Conservation (phyloP, 345 rosid genomes). For the Dipteronia dyeriana region DNA sequence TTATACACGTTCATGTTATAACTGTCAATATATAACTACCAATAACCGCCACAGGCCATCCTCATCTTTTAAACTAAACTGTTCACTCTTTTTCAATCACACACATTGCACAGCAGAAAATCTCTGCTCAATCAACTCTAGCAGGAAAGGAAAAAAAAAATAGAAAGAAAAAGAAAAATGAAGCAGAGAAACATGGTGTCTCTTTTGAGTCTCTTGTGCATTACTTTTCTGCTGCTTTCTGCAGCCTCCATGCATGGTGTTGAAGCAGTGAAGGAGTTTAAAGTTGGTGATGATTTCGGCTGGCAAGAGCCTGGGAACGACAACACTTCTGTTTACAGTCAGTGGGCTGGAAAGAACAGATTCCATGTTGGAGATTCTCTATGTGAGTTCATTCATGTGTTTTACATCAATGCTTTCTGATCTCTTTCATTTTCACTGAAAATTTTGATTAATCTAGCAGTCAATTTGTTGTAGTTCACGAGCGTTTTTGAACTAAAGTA, state of each 20-base stretch:
- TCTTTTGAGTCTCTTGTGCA: slow-evolving; percentile 2
- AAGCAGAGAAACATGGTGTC: slow-evolving; percentile 21
- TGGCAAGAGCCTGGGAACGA: slow-evolving; percentile 62
- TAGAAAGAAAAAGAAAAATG: background rate
- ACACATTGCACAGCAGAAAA: too few species aligned
- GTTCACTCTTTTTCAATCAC: background rate
- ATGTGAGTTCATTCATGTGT: slow-evolving; percentile 32
- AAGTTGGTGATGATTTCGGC: slow-evolving; percentile 62
- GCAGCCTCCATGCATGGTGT: slow-evolving; percentile 26
- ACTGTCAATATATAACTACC: slow-evolving; percentile 14
- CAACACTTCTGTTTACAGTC: slow-evolving; percentile 43
- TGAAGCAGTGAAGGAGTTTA: slow-evolving; percentile 45
- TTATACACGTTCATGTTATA: background rate
- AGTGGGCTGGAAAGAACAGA: slow-evolving; percentile 65
- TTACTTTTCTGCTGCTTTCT: slow-evolving; percentile 11
- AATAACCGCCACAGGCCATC: slow-evolving; percentile 19
- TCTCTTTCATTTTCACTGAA: background rate
- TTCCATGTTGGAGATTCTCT: slow-evolving; percentile 74
- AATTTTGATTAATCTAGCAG: too few species aligned
- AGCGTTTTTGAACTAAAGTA: too few species aligned
- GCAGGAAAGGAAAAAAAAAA: too few species aligned
- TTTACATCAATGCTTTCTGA: background rate
- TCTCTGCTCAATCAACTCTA: background rate
- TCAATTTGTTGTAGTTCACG: too few species aligned
- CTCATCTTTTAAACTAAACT: background rate